Percentiles rank a stretch among this genome's conserved stretches.
phyloP scores from a whole-genome alignment of 2,329 filamentous ascomycete species.

The Paraphaeosphaeria minitans region DNA sequence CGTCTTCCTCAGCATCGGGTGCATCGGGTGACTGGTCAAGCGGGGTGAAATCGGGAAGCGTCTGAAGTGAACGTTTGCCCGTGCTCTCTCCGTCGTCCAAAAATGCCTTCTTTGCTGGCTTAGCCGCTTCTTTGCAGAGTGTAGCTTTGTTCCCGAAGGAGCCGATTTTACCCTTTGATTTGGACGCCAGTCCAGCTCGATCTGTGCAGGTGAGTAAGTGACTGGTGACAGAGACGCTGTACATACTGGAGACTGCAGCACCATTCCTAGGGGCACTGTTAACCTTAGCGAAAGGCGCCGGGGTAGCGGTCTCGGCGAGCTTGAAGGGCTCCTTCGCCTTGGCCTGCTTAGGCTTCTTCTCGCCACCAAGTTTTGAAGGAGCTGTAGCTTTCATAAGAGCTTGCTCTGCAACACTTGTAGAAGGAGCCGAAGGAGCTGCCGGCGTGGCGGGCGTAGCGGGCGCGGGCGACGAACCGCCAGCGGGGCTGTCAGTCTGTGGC shows the following conservation, averaged over 20 bases:
- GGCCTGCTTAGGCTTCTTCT: slow-evolving; percentile 66
- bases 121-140: slow-evolving; percentile 68
- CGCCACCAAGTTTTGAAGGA: slow-evolving; percentile 83
- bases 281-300: slow-evolving; percentile 34
- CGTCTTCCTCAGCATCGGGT: slow-evolving; percentile 63
- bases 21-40: slow-evolving; percentile 40
- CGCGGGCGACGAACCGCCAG: slow-evolving; percentile 57
- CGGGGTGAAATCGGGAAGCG: slow-evolving; percentile 74
- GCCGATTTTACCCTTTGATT: slow-evolving; percentile 74
- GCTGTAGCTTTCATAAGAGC: slow-evolving; percentile 74
- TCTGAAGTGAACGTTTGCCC: slow-evolving; percentile 81
- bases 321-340: slow-evolving; percentile 44
- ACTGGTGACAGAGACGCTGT: neutral
- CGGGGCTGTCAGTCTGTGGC: slow-evolving; percentile 64
- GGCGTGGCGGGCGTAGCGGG: slow-evolving; percentile 71
- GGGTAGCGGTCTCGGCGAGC: slow-evolving; percentile 39
- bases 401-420: slow-evolving; percentile 39
- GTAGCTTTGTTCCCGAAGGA: slow-evolving; percentile 77
- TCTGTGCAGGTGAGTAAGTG: slow-evolving; percentile 29
- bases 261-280: slow-evolving; percentile 27
- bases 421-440: slow-evolving; percentile 39
- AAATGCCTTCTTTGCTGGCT: slow-evolving; percentile 75
- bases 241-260: slow-evolving; percentile 23
- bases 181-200: slow-evolving; percentile 60
- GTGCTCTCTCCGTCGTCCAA: slow-evolving; percentile 88